phyloP scores from a whole-genome alignment of 2,329 filamentous ascomycete species.

The Fusarium sp. region DNA sequence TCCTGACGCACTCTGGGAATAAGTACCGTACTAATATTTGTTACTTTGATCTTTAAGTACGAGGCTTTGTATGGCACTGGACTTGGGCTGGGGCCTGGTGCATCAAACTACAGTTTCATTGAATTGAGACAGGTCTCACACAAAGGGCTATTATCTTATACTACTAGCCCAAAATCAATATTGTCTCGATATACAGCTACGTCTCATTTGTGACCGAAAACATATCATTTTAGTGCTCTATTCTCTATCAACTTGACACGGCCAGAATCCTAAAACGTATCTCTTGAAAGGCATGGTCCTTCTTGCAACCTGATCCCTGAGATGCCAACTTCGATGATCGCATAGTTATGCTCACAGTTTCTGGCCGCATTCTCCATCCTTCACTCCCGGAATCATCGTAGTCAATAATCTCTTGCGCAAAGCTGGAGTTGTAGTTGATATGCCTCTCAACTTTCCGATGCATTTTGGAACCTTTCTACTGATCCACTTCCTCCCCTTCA shows the following conservation, averaged over 20 bases:
- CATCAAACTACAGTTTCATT: rapidly evolving
- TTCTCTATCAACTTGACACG: not conserved
- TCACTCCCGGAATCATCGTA: not conserved
- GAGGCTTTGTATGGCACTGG: rapidly evolving
- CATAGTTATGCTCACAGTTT: not conserved
- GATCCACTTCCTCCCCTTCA: not conserved
- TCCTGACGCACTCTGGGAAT: not conserved
- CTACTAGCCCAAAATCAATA: rapidly evolving
- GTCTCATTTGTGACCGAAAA: not conserved
- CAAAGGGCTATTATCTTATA: rapidly evolving
- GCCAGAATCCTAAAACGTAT: too few relatives aligned
- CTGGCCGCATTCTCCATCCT: not conserved
- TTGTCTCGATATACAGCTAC: not conserved
- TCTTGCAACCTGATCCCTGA: not conserved
- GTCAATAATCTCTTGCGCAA: rapidly evolving
- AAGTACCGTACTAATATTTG: not conserved
- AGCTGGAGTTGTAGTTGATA: not conserved
- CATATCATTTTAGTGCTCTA: not conserved
- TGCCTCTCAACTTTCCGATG: rapidly evolving
- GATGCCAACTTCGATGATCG: not conserved
- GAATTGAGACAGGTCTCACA: not conserved
- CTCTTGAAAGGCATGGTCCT: rapidly evolving
- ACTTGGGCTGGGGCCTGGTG: too few relatives aligned
- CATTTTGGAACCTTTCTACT: not conserved
- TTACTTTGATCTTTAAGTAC: not conserved